phyloP scores from a whole-genome alignment of 2,329 filamentous ascomycete genomes.

The Microdochium nivale region DNA sequence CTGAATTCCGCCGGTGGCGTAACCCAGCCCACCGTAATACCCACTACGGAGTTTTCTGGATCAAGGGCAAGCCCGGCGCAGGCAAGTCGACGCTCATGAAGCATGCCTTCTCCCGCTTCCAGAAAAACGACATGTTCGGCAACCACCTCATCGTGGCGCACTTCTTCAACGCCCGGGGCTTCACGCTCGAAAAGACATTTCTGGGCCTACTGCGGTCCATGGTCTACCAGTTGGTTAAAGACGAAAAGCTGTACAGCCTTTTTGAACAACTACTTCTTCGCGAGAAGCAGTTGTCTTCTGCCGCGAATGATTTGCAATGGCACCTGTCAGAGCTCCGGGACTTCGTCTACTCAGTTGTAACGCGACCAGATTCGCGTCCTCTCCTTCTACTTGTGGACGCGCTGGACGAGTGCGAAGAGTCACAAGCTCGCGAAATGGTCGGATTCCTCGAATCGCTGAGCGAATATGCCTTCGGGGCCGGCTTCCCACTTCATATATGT shows the following conservation, averaged over 20 bases:
- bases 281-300: constrained; percentile 2
- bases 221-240: constrained; percentile 9
- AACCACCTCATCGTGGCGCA: constrained; percentile 5
- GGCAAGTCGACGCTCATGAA: constrained; percentile 18
- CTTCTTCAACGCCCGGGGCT: constrained; percentile 14
- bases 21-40: constrained; percentile 1
- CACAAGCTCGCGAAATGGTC: constrained; percentile 20
- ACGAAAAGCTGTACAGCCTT: background rate
- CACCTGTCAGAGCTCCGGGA: background rate
- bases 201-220: constrained; percentile 11
- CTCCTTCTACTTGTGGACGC: constrained; percentile 18
- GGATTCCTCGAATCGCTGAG: constrained; percentile 17
- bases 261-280: constrained; percentile 3
- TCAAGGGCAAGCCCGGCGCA: constrained; percentile 18
- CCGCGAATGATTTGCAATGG: background rate
- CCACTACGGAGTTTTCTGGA: constrained; percentile 16
- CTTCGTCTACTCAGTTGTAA: background rate
- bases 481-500: constrained; percentile 13
- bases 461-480: constrained; percentile 5
- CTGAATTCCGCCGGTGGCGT: constrained; percentile 11
- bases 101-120: constrained; percentile 4
- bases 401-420: constrained; percentile 23
- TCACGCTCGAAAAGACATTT: constrained; percentile 9
- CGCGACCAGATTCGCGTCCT: background rate
- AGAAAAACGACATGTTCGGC: background rate